Percentiles rank a stretch among this genome's conserved stretches.
These are phyloP conservation scores for Ramicandelaber brevisporus DNA, from an alignment of 192 early-diverging fungal species.

Conservation along the genomic window DNA sequence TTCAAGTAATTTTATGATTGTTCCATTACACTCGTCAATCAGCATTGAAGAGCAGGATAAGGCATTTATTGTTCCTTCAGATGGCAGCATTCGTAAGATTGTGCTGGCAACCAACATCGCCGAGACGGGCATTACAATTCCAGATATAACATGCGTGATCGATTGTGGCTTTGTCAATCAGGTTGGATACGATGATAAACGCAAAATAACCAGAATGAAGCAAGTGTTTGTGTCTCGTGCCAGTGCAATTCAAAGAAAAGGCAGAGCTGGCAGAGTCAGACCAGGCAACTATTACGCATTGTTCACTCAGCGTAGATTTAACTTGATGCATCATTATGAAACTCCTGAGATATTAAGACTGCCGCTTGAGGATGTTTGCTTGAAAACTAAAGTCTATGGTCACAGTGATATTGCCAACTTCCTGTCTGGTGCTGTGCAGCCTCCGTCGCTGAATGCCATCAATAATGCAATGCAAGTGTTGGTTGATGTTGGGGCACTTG, in stretches of 20 bases:
- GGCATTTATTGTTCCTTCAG: slow-evolving; percentile 11
- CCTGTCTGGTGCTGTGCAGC: slow-evolving; percentile 30
- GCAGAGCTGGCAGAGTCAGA: slow-evolving; percentile 31
- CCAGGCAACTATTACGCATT: slow-evolving; percentile 22
- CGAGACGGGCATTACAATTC: slow-evolving; percentile 27
- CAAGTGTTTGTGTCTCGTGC: slow-evolving; percentile 18
- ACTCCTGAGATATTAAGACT: slow-evolving; percentile 32
- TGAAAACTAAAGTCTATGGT: slow-evolving; percentile 39
- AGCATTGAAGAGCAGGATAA: slow-evolving; percentile 13
- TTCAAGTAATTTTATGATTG: too few species aligned
- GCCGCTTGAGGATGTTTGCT: slow-evolving; percentile 46
- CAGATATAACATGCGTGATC: slow-evolving; percentile 42
- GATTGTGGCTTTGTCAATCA: slow-evolving; percentile 41
- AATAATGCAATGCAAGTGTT: slow-evolving; percentile 21
- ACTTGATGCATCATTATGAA: slow-evolving; percentile 19
- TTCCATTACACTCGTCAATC: slow-evolving; percentile 31
- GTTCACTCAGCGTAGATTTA: slow-evolving; percentile 15
- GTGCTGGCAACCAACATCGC: slow-evolving; percentile 76
- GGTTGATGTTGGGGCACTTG: slow-evolving; percentile 9
- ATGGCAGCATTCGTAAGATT: slow-evolving; percentile 46
- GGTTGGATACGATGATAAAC: slow-evolving; percentile 21
- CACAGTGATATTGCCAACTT: slow-evolving; percentile 25
- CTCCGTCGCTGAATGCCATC: slow-evolving; percentile 36
- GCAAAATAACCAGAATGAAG: slow-evolving; percentile 25
- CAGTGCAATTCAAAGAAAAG: slow-evolving; percentile 24